phyloP scores from a whole-genome alignment of 495 filamentous ascomycete genomes.

The Schizothecium vesticola region DNA sequence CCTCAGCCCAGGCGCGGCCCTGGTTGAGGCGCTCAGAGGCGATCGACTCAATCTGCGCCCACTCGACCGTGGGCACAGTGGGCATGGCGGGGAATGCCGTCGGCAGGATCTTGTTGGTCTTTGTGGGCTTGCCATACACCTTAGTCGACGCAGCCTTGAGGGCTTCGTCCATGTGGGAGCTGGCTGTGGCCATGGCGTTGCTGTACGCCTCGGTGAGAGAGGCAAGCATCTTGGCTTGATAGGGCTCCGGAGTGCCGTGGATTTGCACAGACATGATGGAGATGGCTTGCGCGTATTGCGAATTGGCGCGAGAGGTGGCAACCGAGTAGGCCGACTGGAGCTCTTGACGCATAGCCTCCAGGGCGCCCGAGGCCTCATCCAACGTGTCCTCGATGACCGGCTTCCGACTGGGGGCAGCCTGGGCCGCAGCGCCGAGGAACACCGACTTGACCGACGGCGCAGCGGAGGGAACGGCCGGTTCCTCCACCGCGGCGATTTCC shows the following conservation, averaged over 20 bases:
- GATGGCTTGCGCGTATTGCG: conserved; percentile 61
- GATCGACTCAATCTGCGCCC: conserved; percentile 46
- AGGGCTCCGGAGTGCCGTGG: conserved; percentile 57
- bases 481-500: neutral
- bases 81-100: conserved; percentile 20
- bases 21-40: conserved; percentile 60
- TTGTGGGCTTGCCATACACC: conserved; percentile 41
- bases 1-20: conserved; percentile 58
- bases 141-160: conserved; percentile 42
- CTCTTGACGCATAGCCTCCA: conserved; percentile 56
- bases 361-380: conserved; percentile 54
- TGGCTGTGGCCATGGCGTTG: conserved; percentile 56
- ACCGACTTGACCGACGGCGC: conserved; percentile 33
- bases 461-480: conserved; percentile 3
- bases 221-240: conserved; percentile 57
- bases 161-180: conserved; percentile 49
- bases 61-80: conserved; percentile 31
- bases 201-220: conserved; percentile 67
- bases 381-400: conserved; percentile 38
- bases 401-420: conserved; percentile 37
- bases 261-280: conserved; percentile 60
- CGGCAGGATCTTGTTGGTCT: conserved; percentile 31
- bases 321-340: conserved; percentile 52
- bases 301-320: conserved; percentile 55
- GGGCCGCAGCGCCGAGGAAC: conserved; percentile 42